Base-by-base conservation (phyloP, 2,329 filamentous ascomycete genomes). In the Bertia moriformis region DNA sequence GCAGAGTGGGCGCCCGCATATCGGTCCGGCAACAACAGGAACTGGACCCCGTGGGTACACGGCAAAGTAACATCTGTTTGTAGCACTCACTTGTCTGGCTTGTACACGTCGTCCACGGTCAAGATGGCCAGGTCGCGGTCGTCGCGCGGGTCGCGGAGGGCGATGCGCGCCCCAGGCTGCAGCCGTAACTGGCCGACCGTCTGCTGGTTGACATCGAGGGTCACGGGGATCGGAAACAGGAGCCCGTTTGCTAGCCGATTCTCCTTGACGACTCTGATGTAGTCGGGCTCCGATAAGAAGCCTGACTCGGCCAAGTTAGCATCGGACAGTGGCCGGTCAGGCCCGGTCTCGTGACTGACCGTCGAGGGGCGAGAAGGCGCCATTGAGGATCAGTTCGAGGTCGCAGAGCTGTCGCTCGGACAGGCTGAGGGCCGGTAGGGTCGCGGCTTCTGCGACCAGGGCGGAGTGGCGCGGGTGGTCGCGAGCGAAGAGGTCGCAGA, bases 281-380 rank as follows among this genome's bases (percentile, higher is more conserved):
- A 98, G 64, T 98, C 91, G 65, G 86, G 82, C 71, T 98, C 78
- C 61, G 76, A 94, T 83, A 98, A 82, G 70, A 98, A 98, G 54
- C 88, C 86, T 93, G 52, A 39, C 49, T n/a, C n/a, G n/a, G n/a
- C n/a, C n/a, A 29, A 29, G n/a, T 29, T 10, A 10, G 10, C 24
- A 29, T n/a, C n/a, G 24, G 24, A 10, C n/a, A 10, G 10, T 14
- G 37, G 18, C 27, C 32, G 27, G 19, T 19, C 29, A 40, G 19
- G 17, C 27, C 36, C 13, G 17, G 18, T 37, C 27, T 40, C 17
- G 22, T n/a, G n/a, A 71, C 77, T 46, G 53, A 93, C 88, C 91
- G 76, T 98, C 89, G 30, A 98, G 76, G 43, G 91, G 91, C 47
- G 88, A 95, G 69, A 98, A 98, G 48, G 91, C 91, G 58, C 91